Evolutionary conservation across 768 basidiomycete species (phyloP).

Genomic region (Xerocomellus amylosporus): DNA sequence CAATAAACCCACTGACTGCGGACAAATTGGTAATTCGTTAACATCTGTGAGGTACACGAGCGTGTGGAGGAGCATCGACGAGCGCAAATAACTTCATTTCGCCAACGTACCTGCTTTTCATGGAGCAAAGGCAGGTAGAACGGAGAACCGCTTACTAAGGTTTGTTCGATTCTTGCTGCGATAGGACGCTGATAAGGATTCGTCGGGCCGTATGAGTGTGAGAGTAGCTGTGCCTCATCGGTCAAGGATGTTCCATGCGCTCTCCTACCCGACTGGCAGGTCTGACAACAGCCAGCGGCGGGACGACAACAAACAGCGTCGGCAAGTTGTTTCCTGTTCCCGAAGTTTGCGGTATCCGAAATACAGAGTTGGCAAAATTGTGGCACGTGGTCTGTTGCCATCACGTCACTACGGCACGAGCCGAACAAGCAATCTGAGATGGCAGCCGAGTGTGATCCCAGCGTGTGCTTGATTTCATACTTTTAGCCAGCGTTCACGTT

Average conservation of each 20-base stretch:
- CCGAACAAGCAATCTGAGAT: conserved; percentile 33
- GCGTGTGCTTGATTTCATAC: conserved; percentile 10
- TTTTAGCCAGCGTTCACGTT: conserved; percentile 17
- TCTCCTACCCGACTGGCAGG: background rate
- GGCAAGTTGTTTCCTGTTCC: conserved; percentile 9
- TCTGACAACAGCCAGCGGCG: background rate
- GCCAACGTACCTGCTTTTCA: conserved; percentile 14
- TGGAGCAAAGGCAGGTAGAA: conserved; percentile 19
- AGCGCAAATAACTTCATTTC: conserved; percentile 26
- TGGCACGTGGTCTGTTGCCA: conserved; percentile 17
- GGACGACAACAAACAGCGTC: no score
- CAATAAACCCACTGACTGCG: conserved; percentile 9
- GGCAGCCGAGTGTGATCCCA: conserved; percentile 13
- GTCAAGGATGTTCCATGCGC: no score
- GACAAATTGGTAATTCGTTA: conserved; percentile 28
- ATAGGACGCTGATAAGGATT: conserved; percentile 24
- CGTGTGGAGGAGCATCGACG: conserved; percentile 10
- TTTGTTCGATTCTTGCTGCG: conserved; percentile 19
- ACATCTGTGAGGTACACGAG: conserved; percentile 23
- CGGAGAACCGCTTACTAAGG: conserved; percentile 22
- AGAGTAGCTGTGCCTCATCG: background rate
- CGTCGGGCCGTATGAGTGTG: background rate
- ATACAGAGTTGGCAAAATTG: background rate
- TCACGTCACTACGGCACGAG: conserved; percentile 22
- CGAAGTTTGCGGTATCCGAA: conserved; percentile 18